Evolutionary conservation across 306 rosid genomes (phyloP).

Genomic region (Arachis hypogaea): DNA sequence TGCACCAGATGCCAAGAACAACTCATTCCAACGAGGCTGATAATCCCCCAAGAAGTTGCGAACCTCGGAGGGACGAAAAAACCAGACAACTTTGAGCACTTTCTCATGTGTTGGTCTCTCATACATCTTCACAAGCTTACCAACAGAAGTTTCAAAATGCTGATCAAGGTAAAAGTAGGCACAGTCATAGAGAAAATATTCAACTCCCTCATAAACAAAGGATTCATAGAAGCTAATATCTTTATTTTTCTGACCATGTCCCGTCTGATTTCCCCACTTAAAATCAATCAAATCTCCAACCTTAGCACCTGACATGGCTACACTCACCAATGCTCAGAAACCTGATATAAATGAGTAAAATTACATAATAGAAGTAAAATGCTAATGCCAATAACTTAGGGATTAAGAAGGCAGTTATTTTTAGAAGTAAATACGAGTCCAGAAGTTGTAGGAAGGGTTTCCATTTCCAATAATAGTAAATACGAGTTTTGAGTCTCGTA

Average conservation of each 20-base stretch:
- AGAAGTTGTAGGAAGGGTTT: too few relatives aligned
- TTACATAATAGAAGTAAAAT: background rate
- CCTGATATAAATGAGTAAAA: constrained; percentile 21
- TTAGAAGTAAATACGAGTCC: background rate
- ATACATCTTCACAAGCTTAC: constrained; percentile 56
- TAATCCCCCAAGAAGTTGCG: constrained; percentile 34
- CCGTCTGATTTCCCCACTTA: constrained; percentile 58
- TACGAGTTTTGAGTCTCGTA: too few relatives aligned
- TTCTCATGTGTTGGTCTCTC: constrained; percentile 45
- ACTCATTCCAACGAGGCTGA: constrained; percentile 60
- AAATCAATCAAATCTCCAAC: constrained; percentile 42
- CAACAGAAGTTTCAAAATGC: constrained; percentile 52
- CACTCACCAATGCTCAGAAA: constrained; percentile 15
- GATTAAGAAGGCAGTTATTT: background rate
- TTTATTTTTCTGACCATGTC: constrained; percentile 25
- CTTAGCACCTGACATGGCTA: constrained; percentile 32
- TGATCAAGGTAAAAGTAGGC: constrained; percentile 42
- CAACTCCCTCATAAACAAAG: constrained; percentile 49
- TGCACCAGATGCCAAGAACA: constrained; percentile 66
- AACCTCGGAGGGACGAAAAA: constrained; percentile 62
- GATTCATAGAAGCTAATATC: constrained; percentile 49
- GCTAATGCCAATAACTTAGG: background rate
- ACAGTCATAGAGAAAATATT: constrained; percentile 58
- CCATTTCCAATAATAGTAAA: too few relatives aligned
- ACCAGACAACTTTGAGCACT: constrained; percentile 54